Evolutionary conservation across 192 early-diverging fungal species (phyloP).

Genomic region (Umbelopsis ramanniana): DNA sequence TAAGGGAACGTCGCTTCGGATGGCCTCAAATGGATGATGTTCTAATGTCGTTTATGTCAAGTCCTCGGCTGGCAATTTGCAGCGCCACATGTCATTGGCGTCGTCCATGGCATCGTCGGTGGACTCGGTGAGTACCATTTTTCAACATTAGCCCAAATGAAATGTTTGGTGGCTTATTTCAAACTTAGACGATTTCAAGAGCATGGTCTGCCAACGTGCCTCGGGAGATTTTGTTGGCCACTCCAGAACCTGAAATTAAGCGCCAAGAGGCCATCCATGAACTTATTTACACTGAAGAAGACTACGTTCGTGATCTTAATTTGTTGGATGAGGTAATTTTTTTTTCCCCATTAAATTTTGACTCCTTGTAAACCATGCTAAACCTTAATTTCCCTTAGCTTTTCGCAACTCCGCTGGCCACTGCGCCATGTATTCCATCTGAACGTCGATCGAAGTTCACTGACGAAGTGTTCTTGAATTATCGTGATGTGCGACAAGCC

Average conservation of each 20-base stretch:
- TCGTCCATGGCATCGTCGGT: constrained; percentile 30
- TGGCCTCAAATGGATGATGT: not conserved
- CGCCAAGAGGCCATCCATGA: constrained; percentile 97
- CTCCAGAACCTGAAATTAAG: constrained; percentile 74
- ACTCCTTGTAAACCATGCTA: not conserved
- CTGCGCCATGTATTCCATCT: constrained; percentile 32
- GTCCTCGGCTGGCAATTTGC: not conserved
- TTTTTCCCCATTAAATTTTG: no score
- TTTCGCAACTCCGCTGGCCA: constrained; percentile 35
- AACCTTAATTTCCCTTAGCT: constrained; percentile 4
- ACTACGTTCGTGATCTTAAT: constrained; percentile 90
- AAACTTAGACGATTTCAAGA: constrained; percentile 26
- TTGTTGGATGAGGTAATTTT: constrained; percentile 61
- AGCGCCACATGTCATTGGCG: constrained; percentile 18
- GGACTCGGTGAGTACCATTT: constrained; percentile 21
- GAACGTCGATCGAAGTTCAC: constrained; percentile 52
- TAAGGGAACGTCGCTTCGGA: constrained; percentile 17
- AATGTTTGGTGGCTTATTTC: not conserved
- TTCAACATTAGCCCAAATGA: not conserved
- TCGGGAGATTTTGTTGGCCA: constrained; percentile 66
- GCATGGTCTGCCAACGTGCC: constrained; percentile 82
- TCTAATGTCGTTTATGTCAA: not conserved
- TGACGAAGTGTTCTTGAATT: constrained; percentile 73
- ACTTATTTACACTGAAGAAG: constrained; percentile 88
- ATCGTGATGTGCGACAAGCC: constrained; percentile 58